Conservation (phyloP, 1,284 basidiomycete species). For the Papiliotrema flavescens region DNA sequence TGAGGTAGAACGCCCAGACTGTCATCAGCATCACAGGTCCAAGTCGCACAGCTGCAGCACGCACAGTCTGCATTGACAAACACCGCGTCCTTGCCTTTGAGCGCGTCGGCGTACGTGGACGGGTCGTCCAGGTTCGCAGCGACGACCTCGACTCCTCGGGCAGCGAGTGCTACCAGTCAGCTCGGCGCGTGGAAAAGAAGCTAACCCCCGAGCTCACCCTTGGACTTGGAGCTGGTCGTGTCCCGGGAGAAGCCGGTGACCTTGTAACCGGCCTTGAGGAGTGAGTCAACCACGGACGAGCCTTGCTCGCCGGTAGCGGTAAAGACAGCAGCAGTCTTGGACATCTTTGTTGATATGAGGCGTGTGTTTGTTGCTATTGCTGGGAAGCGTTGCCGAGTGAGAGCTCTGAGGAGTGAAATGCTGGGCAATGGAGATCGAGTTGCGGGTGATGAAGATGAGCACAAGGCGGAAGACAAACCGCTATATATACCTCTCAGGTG, state of each 20-base stretch:
- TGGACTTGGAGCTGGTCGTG: not conserved
- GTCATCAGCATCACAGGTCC: not conserved
- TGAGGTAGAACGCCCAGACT: slow-evolving; percentile 13
- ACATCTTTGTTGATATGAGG: not conserved
- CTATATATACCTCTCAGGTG: not conserved
- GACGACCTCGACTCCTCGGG: slow-evolving; percentile 16
- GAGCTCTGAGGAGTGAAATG: no score
- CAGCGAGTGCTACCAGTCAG: slow-evolving; percentile 6
- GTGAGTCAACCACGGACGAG: slow-evolving; percentile 10
- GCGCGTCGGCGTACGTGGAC: slow-evolving; percentile 10
- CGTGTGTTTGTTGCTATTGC: not conserved
- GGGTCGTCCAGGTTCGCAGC: slow-evolving; percentile 19
- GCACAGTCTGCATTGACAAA: slow-evolving; percentile 31
- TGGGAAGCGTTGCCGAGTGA: not conserved
- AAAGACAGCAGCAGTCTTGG: slow-evolving; percentile 7
- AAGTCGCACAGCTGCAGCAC: slow-evolving; percentile 1
- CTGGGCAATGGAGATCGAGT: no score
- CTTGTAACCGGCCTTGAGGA: slow-evolving; percentile 10
- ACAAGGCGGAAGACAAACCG: no score
- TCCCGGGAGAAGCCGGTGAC: not conserved
- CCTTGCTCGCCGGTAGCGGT: slow-evolving; percentile 19
- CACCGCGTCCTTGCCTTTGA: slow-evolving; percentile 21
- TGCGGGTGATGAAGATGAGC: no score
- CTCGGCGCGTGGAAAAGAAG: no score
- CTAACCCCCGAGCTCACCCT: not conserved